phyloP scores from a whole-genome alignment of 768 basidiomycete species.

The Lactifluus subvellereus region DNA sequence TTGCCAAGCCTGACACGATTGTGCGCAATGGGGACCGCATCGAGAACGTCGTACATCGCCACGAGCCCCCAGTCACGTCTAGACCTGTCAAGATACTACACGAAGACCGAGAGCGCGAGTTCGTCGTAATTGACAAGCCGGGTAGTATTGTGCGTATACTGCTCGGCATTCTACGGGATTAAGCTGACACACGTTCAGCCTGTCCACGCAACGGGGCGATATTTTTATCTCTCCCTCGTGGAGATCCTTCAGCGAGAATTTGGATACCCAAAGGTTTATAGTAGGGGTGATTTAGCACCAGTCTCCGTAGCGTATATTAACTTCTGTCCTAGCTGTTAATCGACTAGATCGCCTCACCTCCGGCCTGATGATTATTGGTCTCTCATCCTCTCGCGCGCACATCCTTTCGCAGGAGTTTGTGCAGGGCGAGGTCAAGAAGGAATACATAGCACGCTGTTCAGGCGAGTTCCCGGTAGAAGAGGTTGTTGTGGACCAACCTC shows the following conservation, averaged over 20 bases:
- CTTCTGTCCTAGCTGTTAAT: slow-evolving; percentile 71
- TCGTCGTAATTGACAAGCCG: slow-evolving; percentile 94
- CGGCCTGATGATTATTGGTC: slow-evolving; percentile 89
- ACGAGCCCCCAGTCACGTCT: slow-evolving; percentile 91
- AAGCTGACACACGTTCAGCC: slow-evolving; percentile 45
- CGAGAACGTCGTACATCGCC: slow-evolving; percentile 94
- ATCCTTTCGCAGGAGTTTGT: slow-evolving; percentile 76
- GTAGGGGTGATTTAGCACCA: slow-evolving; percentile 40
- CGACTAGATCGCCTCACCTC: slow-evolving; percentile 91
- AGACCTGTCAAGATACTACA: slow-evolving; percentile 74
- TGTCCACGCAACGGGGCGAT: slow-evolving; percentile 89
- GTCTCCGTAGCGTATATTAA: not conserved
- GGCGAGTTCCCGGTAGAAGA: slow-evolving; percentile 86
- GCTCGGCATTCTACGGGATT: slow-evolving; percentile 4
- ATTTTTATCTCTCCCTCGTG: slow-evolving; percentile 80
- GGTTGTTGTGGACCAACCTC: slow-evolving; percentile 75
- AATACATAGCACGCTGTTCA: slow-evolving; percentile 83
- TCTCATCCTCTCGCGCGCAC: slow-evolving; percentile 62
- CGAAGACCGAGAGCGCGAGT: slow-evolving; percentile 71
- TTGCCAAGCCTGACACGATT: slow-evolving; percentile 73
- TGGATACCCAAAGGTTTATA: slow-evolving; percentile 73
- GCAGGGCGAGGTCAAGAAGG: slow-evolving; percentile 77
- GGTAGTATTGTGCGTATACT: slow-evolving; percentile 80
- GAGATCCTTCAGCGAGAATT: slow-evolving; percentile 83
- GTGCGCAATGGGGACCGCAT: slow-evolving; percentile 84